Evolutionary conservation across 2,329 filamentous ascomycete genomes (phyloP).

Genomic region (Fonsecaea erecta): DNA sequence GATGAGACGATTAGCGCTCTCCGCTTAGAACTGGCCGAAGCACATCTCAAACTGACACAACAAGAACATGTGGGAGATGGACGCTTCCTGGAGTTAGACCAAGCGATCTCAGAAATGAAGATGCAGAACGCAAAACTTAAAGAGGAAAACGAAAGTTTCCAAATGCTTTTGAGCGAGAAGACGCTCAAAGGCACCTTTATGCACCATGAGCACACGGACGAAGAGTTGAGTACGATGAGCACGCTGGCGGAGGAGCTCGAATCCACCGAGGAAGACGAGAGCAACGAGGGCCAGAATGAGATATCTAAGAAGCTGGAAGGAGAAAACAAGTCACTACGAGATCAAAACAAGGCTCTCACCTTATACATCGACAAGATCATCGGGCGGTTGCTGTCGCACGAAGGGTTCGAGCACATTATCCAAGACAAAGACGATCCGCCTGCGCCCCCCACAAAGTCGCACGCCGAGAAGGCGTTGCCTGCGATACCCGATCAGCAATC

Average conservation of each 20-base stretch:
- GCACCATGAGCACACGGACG: conserved; percentile 58
- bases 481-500: conserved; percentile 72
- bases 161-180: conserved; percentile 90
- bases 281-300: conserved; percentile 64
- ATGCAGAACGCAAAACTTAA: conserved; percentile 95
- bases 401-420: conserved; percentile 82
- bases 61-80: conserved; percentile 91
- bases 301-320: conserved; percentile 71
- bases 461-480: conserved; percentile 78
- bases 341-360: conserved; percentile 95
- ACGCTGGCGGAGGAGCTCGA: conserved; percentile 88
- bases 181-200: conserved; percentile 93
- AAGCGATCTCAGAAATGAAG: conserved; percentile 83
- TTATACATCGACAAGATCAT: conserved; percentile 99
- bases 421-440: conserved; percentile 45
- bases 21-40: conserved; percentile 88
- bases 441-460: conserved; percentile 48
- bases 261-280: conserved; percentile 59
- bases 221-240: conserved; percentile 54
- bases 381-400: conserved; percentile 87
- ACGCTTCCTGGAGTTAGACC: conserved; percentile 85
- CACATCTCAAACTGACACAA: conserved; percentile 93
- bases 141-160: conserved; percentile 99
- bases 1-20: conserved; percentile 95
- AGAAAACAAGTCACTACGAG: conserved; percentile 79